Percentiles rank a stretch among this genome's conserved stretches.
Conservation (phyloP, 2,329 filamentous ascomycete species). For the Penicillium sp. region DNA sequence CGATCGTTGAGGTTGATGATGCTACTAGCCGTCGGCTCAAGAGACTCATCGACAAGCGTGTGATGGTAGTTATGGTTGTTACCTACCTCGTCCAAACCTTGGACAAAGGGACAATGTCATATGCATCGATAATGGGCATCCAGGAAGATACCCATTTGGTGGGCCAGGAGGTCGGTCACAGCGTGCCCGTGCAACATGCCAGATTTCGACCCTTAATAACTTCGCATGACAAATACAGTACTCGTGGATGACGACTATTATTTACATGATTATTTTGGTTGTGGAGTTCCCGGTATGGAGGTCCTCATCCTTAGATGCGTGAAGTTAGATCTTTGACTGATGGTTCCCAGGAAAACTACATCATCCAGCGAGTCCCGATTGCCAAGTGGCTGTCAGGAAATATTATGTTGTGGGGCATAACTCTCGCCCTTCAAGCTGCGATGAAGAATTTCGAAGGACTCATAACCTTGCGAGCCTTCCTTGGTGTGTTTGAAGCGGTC, state of each 20-base stretch:
- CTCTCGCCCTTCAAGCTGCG: not conserved
- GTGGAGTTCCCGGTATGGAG: not conserved
- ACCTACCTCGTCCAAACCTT: constrained; percentile 17
- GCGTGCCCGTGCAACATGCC: not conserved
- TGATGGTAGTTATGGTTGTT: constrained; percentile 16
- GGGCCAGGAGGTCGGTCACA: constrained; percentile 13
- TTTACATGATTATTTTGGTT: not conserved
- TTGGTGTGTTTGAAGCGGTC: not conserved
- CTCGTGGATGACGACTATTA: not conserved
- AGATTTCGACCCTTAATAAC: not conserved
- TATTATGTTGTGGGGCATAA: not conserved
- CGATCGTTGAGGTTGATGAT: constrained; percentile 11
- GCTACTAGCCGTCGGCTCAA: constrained; percentile 15
- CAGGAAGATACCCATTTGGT: constrained; percentile 12
- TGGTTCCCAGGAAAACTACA: not conserved
- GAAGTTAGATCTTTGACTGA: not conserved
- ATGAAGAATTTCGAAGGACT: constrained; percentile 2
- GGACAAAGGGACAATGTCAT: constrained; percentile 20
- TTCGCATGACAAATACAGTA: not conserved
- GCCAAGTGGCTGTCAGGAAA: constrained; percentile 1
- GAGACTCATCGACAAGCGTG: constrained; percentile 15
- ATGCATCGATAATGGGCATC: constrained; percentile 19
- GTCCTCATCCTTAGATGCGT: not conserved
- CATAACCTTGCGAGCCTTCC: not conserved
- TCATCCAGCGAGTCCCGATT: not conserved